A percentile compares a stretch with the other conserved stretches of the same genome.
These are phyloP conservation scores for Chaetomidium leptoderma DNA, from an alignment of 495 filamentous ascomycete genomes.

Conservation along the genomic window DNA sequence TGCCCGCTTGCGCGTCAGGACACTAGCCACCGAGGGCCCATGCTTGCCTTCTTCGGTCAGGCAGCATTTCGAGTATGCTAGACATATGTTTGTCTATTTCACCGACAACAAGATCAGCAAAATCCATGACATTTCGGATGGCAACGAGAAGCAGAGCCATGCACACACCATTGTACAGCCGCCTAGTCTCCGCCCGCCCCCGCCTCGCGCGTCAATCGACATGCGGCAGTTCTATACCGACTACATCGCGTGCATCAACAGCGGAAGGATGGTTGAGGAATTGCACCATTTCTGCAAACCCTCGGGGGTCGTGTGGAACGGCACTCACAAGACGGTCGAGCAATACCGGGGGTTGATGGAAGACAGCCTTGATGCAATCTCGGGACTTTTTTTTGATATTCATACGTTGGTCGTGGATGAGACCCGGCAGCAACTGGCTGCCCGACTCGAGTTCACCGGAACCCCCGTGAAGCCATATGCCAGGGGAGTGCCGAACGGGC, in stretches of 20 bases:
- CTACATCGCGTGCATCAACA: constrained; percentile 33
- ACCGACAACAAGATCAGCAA: constrained; percentile 25
- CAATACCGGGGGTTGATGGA: constrained; percentile 30
- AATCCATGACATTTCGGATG: constrained; percentile 21
- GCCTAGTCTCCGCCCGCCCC: constrained; percentile 16
- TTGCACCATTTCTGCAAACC: constrained; percentile 27
- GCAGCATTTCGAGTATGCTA: constrained; percentile 9
- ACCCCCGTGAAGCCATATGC: constrained; percentile 26
- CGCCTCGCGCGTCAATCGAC: constrained; percentile 17
- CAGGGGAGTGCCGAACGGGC: constrained; percentile 22
- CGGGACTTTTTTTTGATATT: constrained; percentile 25
- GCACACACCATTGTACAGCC: background rate
- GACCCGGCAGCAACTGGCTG: constrained; percentile 25
- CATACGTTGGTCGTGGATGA: constrained; percentile 28
- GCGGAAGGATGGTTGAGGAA: constrained; percentile 24
- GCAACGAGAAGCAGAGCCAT: constrained; percentile 19
- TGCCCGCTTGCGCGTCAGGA: constrained; percentile 19
- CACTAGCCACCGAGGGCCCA: background rate
- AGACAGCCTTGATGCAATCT: constrained; percentile 25
- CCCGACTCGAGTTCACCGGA: constrained; percentile 29
- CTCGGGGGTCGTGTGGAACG: constrained; percentile 27
- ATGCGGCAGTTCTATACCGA: constrained; percentile 22
- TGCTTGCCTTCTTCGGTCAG: background rate
- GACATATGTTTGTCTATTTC: constrained; percentile 27
- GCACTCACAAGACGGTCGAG: constrained; percentile 20